Evolutionary conservation across 2,329 filamentous ascomycete genomes (phyloP).

Genomic region (Monilinia aucupariae): DNA sequence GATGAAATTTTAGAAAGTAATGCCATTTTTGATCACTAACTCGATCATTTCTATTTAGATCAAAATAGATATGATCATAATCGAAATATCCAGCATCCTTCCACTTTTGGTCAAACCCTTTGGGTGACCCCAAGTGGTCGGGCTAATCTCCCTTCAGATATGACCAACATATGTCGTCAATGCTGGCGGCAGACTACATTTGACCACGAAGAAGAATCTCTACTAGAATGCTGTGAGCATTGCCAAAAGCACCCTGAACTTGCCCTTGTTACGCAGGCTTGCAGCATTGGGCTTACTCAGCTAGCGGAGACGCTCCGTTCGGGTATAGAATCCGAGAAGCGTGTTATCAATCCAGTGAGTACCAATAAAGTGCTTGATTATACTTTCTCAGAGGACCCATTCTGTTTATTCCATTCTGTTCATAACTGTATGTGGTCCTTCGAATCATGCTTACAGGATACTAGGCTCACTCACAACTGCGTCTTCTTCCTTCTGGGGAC

Average conservation of each 20-base stretch:
- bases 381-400: not conserved
- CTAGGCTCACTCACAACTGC: conserved; percentile 15
- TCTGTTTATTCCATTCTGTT: not conserved
- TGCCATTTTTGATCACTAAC: conserved; percentile 20
- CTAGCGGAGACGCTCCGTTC: conserved; percentile 30
- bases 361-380: not conserved
- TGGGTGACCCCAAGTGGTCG: not conserved
- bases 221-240: conserved; percentile 24
- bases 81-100: conserved; percentile 17
- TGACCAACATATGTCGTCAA: conserved; percentile 24
- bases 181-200: conserved; percentile 26
- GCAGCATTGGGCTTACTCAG: conserved; percentile 30
- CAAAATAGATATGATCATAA: conserved; percentile 18
- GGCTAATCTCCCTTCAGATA: conserved; percentile 17
- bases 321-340: conserved; percentile 28
- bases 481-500: conserved; percentile 21
- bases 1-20: not conserved
- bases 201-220: conserved; percentile 19
- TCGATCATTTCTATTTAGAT: conserved; percentile 18
- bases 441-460: conserved; percentile 10
- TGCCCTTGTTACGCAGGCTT: conserved; percentile 25
- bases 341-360: conserved; percentile 30
- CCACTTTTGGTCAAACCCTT: conserved; percentile 14
- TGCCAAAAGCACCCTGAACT: conserved; percentile 28
- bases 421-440: not conserved